Conservation (phyloP, 139 green algal genomes). For the Raphidocelis subcapitata region DNA sequence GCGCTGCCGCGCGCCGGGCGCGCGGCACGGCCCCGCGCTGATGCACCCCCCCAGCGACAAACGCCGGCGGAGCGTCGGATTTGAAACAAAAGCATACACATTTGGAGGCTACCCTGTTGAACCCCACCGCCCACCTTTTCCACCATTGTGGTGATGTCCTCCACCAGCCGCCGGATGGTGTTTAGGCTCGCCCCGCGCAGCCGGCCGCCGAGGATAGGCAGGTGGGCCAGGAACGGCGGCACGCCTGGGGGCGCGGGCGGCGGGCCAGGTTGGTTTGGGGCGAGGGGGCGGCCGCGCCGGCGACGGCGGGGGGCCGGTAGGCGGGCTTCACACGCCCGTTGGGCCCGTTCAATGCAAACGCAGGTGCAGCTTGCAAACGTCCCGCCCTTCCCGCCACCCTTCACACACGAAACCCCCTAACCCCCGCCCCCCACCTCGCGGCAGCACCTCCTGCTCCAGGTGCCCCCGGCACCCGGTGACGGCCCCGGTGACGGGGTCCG, state of each 20-base stretch:
- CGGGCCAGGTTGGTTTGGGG: too few species aligned
- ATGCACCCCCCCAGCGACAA: too few species aligned
- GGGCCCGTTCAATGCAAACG: neutral
- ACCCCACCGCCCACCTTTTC: constrained; percentile 27
- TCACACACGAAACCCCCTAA: neutral
- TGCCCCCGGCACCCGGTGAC: constrained; percentile 28
- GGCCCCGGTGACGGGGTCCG: neutral
- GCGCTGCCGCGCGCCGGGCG: too few species aligned
- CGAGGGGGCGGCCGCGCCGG: neutral
- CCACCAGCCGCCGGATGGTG: constrained; percentile 35
- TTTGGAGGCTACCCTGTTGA: too few species aligned
- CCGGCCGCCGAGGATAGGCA: constrained; percentile 41
- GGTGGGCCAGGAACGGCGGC: constrained; percentile 34
- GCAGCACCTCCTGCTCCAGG: constrained; percentile 46
- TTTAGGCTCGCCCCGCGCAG: constrained; percentile 36
- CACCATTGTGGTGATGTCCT: constrained; percentile 36
- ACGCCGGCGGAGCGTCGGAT: too few species aligned
- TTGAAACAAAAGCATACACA: too few species aligned
- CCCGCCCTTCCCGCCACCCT: neutral
- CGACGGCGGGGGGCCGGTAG: neutral
- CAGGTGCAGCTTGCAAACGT: neutral
- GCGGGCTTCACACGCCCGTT: neutral
- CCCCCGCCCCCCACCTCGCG: constrained; percentile 24
- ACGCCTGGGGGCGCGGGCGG: constrained; percentile 14
- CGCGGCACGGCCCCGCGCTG: too few species aligned